Evolutionary conservation across 805 yeast species (phyloP), one percentile per base, ranked within the genome.

Genomic region (Saccharomycopsis babjevae): DNA sequence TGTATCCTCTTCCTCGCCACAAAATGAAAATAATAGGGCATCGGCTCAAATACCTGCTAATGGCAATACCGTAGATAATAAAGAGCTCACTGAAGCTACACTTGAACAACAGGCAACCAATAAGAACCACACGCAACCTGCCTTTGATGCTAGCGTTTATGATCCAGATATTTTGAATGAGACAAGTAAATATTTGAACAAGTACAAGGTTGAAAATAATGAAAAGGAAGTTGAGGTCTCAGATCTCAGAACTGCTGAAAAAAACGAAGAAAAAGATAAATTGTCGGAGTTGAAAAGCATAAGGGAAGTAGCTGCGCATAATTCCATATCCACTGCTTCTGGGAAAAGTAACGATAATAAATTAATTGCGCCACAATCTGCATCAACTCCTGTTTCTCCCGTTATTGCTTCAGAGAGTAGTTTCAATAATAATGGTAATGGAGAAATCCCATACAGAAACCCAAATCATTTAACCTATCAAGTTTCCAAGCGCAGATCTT

Each of bases 401-500:
- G 18, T 46, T 22, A 25, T 25, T 20, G 16, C 30, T 3, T 46
- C 52, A 3, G 16, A 22, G 16, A 46, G 32, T 11, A 46, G n/a
- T 13, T 46, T 46, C 11, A 36, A 16, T 42, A 34, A 20, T 22
- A 22, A 18, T 20, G 40, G 15, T 46, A 46, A 25, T 25, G 25
- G 50, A 10, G 52, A 46, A 22, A 46, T 46, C 6, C 52, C 52
- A 46, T 46, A 46, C 16, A 57, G 30, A 57, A 54, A 22, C 28
- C 38, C 25, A n/a, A 56, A 20, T 28, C 52, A 46, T 46, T 50
- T 61, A 10, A 32, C 57, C 28, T 57, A 59, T 40, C 40, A 61
- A 22, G 38, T 63, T 22, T 54, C 61, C 4, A 54, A 34, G 15
- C 22, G 56, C 25, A 52, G 65, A 43, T 63, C 65, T 30, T 63